Percentiles rank a stretch among this genome's conserved stretches.
Evolutionary conservation across 176 grass and related monocot species (phyloP).

Genomic region (Guadua angustifolia): DNA sequence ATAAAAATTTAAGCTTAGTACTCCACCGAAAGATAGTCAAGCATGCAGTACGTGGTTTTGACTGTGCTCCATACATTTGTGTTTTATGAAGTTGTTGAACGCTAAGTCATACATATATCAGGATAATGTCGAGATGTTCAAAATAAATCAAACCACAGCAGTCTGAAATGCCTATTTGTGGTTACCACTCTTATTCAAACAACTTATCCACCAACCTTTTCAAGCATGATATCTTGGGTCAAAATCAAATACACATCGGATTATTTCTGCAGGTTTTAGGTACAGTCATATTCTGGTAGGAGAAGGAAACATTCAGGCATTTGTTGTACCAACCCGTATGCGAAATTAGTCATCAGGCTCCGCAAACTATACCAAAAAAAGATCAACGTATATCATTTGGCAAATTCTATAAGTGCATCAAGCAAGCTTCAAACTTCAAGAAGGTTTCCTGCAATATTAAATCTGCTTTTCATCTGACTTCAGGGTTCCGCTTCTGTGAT

Average conservation of each 20-base stretch:
- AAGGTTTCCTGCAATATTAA: too few relatives aligned
- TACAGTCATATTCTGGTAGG: slow-evolving; percentile 6
- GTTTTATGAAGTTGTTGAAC: slow-evolving; percentile 26
- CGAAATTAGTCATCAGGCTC: background rate
- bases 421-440: background rate
- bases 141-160: background rate
- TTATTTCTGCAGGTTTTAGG: background rate
- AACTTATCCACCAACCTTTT: slow-evolving; percentile 30
- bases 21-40: background rate
- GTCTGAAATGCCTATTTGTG: background rate
- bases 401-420: slow-evolving; percentile 25
- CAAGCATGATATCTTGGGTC: slow-evolving; percentile 17
- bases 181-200: background rate
- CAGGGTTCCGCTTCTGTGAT: background rate
- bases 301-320: slow-evolving; percentile 29
- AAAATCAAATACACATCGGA: background rate
- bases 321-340: slow-evolving; percentile 40
- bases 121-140: background rate
- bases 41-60: background rate
- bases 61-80: background rate
- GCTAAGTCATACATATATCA: background rate
- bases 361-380: background rate
- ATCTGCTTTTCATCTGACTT: background rate
- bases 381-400: background rate
- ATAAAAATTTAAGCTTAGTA: too few relatives aligned